phyloP scores from a whole-genome alignment of 2,329 filamentous ascomycete species.

The Ascochyta viciae-villosae region DNA sequence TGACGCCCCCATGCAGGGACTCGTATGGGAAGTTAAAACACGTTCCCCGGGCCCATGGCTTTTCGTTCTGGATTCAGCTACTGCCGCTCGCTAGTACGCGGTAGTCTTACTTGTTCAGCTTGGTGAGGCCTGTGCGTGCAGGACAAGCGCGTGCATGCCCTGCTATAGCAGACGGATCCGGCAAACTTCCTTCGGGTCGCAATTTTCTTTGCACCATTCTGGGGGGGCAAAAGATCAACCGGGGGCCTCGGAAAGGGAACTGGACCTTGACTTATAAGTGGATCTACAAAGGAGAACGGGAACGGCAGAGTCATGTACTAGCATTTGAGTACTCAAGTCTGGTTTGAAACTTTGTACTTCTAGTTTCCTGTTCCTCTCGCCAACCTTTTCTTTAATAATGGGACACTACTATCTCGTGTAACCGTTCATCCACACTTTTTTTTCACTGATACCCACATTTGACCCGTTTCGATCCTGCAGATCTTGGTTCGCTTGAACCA shows the following conservation, averaged over 20 bases:
- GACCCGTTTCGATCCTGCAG: background rate
- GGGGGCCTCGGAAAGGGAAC: slow-evolving; percentile 2
- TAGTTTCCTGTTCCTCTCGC: slow-evolving; percentile 9
- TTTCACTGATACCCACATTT: background rate
- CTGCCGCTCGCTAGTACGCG: slow-evolving; percentile 3
- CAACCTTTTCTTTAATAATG: background rate
- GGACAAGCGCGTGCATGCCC: slow-evolving; percentile 4
- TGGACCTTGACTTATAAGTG: slow-evolving; percentile 4
- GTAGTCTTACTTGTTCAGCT: slow-evolving; percentile 4
- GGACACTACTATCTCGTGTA: background rate
- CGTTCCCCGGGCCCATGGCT: slow-evolving; percentile 4
- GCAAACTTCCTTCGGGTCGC: slow-evolving; percentile 8
- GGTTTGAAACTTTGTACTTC: slow-evolving; percentile 8
- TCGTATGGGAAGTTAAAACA: background rate
- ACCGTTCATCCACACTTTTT: background rate
- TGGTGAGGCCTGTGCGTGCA: background rate
- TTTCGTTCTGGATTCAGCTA: slow-evolving; percentile 3
- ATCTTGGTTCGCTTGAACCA: slow-evolving; percentile 2
- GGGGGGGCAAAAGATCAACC: slow-evolving; percentile 14
- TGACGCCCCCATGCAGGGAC: slow-evolving; percentile 4
- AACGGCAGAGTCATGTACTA: slow-evolving; percentile 13
- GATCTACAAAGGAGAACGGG: slow-evolving; percentile 14
- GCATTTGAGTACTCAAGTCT: slow-evolving; percentile 5
- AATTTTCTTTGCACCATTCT: slow-evolving; percentile 6
- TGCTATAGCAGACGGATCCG: slow-evolving; percentile 4